Base-by-base conservation (phyloP, 352 stramenopile genomes). In the Hyaloperonospora brassicae region DNA sequence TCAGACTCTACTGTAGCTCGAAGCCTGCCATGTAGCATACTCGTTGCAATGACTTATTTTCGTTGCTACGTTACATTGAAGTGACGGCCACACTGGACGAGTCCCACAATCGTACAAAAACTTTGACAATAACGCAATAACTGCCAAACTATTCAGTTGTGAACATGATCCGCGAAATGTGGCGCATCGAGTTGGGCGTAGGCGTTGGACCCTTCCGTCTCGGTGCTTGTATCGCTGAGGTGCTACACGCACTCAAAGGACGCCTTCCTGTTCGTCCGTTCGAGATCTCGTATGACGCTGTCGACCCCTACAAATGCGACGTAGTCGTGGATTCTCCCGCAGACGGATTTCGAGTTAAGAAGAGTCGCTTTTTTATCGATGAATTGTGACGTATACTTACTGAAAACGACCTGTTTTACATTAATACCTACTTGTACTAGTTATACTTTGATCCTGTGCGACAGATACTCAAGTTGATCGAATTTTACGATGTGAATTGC, bases 161-260 rank as follows among this genome's bases (percentile, higher is more conserved):
- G 27, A 31, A 44, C 44, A 84, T 87, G 80, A 87, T 78, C 57
- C 72, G 77, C 34, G 74, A 91, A 59, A 76, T 93, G 44, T 93
- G 84, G 84, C 75, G 79, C 63, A 89, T 93, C 55, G 81, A 88
- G 47, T 66, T 89, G 44, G 84, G 84, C 69, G 73, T 62, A n/a
- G 73, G 66, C 39, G 75, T 93, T 9, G 84, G 84, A 0, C 84
- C 84, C 17, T 90, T 93, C 61, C 77, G 69, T 5, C 72, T 93
- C 1, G 84, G 84, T 5, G 76, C 81, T 21, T 91, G 58, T 43
- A 64, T 93, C 42, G 77, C 76, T 4, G 80, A 91, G 35, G 79
- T 74, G 50, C 68, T 93, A 5, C 68, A 89, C 53, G 78, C 76
- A 25, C 77, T 93, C 55, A 91, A 91, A 72, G 80, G 66, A 51